These are phyloP conservation scores for Entomortierella parvispora DNA, from an alignment of 192 early-diverging fungal species.

Conservation along the genomic window DNA sequence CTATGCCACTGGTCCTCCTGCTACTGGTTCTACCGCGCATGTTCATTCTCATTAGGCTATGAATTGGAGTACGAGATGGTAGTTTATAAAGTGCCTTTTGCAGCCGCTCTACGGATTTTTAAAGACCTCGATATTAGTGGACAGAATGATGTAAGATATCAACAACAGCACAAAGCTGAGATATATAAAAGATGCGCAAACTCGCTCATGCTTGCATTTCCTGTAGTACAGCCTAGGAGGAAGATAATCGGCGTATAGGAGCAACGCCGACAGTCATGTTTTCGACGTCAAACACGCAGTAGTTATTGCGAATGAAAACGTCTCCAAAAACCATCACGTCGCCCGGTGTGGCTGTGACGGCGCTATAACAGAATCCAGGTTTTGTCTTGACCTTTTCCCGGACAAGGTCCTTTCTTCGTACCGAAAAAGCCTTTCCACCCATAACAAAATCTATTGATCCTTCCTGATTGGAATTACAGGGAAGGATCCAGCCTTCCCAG, in stretches of 20 bases:
- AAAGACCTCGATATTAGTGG: background rate
- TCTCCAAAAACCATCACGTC: constrained; percentile 59
- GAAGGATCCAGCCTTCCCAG: constrained; percentile 40
- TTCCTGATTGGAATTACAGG: constrained; percentile 21
- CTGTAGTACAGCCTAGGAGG: background rate
- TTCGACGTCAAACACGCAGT: constrained; percentile 57
- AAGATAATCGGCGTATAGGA: constrained; percentile 3
- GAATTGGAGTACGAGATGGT: no score
- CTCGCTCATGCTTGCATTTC: no score
- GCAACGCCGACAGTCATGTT: constrained; percentile 40
- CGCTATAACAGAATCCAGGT: constrained; percentile 47
- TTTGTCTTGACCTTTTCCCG: constrained; percentile 34
- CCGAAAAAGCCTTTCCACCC: constrained; percentile 42
- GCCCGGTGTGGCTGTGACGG: constrained; percentile 46
- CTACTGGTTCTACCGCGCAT: constrained; percentile 4
- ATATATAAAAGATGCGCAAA: background rate
- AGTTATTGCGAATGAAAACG: constrained; percentile 62
- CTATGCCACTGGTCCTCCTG: constrained; percentile 18
- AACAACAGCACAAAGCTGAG: background rate
- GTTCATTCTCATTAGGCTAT: constrained; percentile 20
- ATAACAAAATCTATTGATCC: constrained; percentile 47
- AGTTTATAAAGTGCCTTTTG: no score
- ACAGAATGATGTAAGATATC: background rate
- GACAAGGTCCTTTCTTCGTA: constrained; percentile 40
- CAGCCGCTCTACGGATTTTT: no score